Evolutionary conservation across 2,329 filamentous ascomycete species (phyloP), one percentile per base, ranked within the genome.

Genomic region (Stachybotrys chlorohalonatus): DNA sequence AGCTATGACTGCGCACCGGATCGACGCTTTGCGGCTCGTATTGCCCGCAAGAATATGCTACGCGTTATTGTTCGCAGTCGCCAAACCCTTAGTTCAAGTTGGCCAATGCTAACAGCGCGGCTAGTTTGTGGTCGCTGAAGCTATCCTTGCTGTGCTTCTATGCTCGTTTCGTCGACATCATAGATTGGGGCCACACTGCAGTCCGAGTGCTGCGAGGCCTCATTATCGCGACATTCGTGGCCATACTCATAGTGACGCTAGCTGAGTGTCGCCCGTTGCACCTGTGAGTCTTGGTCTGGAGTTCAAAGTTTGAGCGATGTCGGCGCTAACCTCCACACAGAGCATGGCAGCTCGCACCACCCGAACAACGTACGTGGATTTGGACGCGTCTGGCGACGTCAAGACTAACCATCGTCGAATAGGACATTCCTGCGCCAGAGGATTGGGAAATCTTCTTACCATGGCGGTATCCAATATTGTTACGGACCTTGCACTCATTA

Each of bases 381-480:
- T 24, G 30, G 7, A 30, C 8, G 5, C 2, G 6, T 11, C 3
- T 7, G 31, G 15, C 15, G 5, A 15, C 15, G 8, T 49, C 1
- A 13, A 50, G 47, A 3, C 49, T 51, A 48, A 17, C n/a, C 47
- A 48, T 17, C 11, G 2, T 55, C 16, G 30, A 11, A 50, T 31
- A 59, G 52, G 32, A 52, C 16, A 59, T 11, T 52, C 53, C 13
- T 64, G 66, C 47, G 58, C 64, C 13, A 59, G 61, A 47, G 66
- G 61, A 1, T 16, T 67, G 1, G 65, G 56, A 24, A 66, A 68
- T 30, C 54, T 68, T 1, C 54, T 68, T 13, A 49, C 64, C 0
- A 68, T 68, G 65, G 66, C 59, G 1, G 58, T 63, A 6, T 68
- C 63, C 48, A 68, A 68, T 13, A 64, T 66, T 15, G 48, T 68